Evolutionary conservation across 768 basidiomycete genomes (phyloP), one percentile per base, ranked within the genome.

Genomic region (Leucosporidium creatinivorum): DNA sequence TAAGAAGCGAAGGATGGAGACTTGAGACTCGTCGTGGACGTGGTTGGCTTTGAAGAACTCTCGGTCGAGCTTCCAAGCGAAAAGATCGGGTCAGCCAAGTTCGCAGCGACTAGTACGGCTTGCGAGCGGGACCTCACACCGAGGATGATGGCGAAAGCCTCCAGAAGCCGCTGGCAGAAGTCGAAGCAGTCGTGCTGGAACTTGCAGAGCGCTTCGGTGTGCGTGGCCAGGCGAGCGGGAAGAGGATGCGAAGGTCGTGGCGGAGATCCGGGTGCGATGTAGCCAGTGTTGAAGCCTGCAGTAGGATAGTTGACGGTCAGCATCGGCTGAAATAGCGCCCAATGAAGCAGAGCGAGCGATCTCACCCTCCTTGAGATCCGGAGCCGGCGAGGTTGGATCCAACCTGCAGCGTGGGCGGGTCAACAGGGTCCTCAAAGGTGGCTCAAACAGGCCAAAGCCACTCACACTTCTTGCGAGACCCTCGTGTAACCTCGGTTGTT

Each of bases 1-100:
- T 1, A 72, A 49, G 49, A 72, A 63, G 25, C 70, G 70, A 12
- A 72, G 67, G 55, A 68, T 72, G 23, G 67, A 63, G 52, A 50
- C 55, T 3, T 61, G 55, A 36, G 51, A 7, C 0, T 48, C 36
- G n/a, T 57, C 62, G n/a, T 66, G 48, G 36, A 25, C 21, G 28
- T 72, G 70, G 12, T 51, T 64, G 10, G 64, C 63, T 7, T 64
- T 59, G 63, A 70, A 70, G 63, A 59, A 67, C 1, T 44, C 31
- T 19, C 56, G 56, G 0, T 61, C 60, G 44, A 70, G 61, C 66
- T 67, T 7, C 15, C 10, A 13, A 10, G 39, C 39, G 15, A 44
- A n/a, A n/a, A n/a, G n/a, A n/a, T n/a, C n/a, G n/a, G 39, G 39
- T 44, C 39, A 44, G 39, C 4, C 10, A 10, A 33, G 33, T 4